phyloP scores from a whole-genome alignment of 1,284 basidiomycete species.

The Rhodotorula sp. region DNA sequence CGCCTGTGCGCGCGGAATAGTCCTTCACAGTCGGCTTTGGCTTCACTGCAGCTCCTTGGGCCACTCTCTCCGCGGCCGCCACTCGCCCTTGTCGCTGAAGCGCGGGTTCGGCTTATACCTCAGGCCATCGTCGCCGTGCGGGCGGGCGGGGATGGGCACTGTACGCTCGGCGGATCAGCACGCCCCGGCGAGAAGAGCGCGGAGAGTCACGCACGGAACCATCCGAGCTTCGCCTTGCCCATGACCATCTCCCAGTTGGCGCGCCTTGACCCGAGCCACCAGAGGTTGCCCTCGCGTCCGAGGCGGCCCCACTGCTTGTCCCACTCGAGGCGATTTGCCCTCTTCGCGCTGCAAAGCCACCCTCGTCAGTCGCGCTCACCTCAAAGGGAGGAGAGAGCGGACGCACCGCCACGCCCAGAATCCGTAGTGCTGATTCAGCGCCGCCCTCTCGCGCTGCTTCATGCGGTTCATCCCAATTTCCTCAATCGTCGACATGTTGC shows the following conservation, averaged over 20 bases:
- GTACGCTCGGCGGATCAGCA: not conserved
- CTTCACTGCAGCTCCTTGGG: conserved; percentile 58
- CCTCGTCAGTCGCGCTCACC: not conserved
- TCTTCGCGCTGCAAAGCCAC: conserved; percentile 11
- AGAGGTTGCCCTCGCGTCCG: conserved; percentile 73
- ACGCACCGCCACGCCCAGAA: conserved; percentile 30
- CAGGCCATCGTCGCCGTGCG: conserved; percentile 61
- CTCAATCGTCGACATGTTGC: conserved; percentile 78
- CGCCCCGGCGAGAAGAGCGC: not conserved
- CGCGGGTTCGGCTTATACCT: conserved; percentile 69
- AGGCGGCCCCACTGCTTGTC: conserved; percentile 74
- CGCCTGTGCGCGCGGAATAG: not conserved
- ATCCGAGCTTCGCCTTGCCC: conserved; percentile 64
- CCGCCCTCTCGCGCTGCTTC: conserved; percentile 63
- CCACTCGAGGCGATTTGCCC: conserved; percentile 60
- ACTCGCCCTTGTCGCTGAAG: conserved; percentile 68
- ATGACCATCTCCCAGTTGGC: conserved; percentile 74
- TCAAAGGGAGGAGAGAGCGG: not conserved
- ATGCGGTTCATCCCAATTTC: conserved; percentile 61
- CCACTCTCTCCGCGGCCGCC: conserved; percentile 69
- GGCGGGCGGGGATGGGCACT: conserved; percentile 69
- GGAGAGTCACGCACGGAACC: conserved; percentile 56
- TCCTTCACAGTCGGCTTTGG: not conserved
- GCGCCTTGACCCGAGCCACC: conserved; percentile 70
- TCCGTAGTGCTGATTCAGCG: conserved; percentile 52